phyloP scores from a whole-genome alignment of 2,329 filamentous ascomycete species.

The Rutstroemia sp. region DNA sequence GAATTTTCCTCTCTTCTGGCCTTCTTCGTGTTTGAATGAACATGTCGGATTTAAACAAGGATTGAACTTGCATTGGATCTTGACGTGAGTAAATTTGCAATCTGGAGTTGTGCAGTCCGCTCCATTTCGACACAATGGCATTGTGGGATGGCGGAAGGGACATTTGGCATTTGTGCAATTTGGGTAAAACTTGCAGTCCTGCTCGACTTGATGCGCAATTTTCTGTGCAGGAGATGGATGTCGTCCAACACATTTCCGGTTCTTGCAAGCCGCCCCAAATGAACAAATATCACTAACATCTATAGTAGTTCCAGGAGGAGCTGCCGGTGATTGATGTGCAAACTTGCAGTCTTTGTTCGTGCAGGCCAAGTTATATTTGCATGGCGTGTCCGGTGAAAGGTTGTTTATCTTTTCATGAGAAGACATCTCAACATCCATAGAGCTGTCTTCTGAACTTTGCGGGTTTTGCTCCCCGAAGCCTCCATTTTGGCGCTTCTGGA shows the following conservation, averaged over 20 bases:
- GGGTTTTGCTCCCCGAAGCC: constrained; percentile 17
- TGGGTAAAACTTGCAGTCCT: constrained; percentile 85
- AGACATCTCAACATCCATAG: constrained; percentile 56
- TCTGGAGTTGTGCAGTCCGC: constrained; percentile 72
- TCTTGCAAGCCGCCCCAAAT: constrained; percentile 90
- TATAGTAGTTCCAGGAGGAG: constrained; percentile 66
- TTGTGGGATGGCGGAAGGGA: constrained; percentile 79
- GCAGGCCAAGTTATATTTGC: constrained; percentile 85
- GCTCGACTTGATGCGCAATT: constrained; percentile 69
- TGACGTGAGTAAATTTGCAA: constrained; percentile 86
- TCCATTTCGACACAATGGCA: constrained; percentile 85
- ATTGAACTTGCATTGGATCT: constrained; percentile 80
- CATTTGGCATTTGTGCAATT: constrained; percentile 86
- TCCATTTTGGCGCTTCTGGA: constrained; percentile 16
- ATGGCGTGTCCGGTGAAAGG: constrained; percentile 63
- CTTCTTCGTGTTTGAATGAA: constrained; percentile 82
- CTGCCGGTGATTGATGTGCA: constrained; percentile 89
- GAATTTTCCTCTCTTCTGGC: constrained; percentile 74
- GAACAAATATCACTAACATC: constrained; percentile 76
- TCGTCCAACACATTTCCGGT: constrained; percentile 83
- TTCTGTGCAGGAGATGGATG: constrained; percentile 87
- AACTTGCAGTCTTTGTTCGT: constrained; percentile 86
- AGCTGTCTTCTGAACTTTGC: constrained; percentile 16
- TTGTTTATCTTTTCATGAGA: constrained; percentile 41
- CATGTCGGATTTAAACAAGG: constrained; percentile 88